Percentiles rank a stretch among this genome's conserved stretches.
phyloP scores from a whole-genome alignment of 2,329 filamentous ascomycete genomes.

The Chaetomium sp. region DNA sequence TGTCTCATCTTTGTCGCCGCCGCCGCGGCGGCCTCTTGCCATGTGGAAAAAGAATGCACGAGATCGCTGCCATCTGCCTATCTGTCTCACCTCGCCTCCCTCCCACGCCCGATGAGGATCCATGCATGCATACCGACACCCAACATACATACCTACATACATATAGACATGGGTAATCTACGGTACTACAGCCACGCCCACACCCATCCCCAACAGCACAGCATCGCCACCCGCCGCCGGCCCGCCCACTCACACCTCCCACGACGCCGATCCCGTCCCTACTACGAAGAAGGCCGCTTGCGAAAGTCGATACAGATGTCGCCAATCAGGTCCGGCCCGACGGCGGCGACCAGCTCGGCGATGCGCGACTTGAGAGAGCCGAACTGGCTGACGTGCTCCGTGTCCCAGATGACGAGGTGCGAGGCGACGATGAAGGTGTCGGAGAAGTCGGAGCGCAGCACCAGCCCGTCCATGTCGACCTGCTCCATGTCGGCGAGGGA shows the following conservation, averaged over 20 bases:
- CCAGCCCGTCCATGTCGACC: conserved; percentile 62
- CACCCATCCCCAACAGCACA: neutral
- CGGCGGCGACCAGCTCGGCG: conserved; percentile 66
- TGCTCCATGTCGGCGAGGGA: conserved; percentile 54
- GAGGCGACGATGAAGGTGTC: conserved; percentile 47
- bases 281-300: conserved; percentile 9
- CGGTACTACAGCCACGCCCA: neutral
- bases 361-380: conserved; percentile 62
- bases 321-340: conserved; percentile 62
- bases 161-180: neutral
- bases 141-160: neutral
- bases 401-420: conserved; percentile 63
- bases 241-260: neutral
- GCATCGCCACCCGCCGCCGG: neutral
- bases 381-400: conserved; percentile 52
- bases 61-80: neutral
- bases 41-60: neutral
- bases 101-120: neutral
- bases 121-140: neutral
- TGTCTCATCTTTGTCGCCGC: neutral
- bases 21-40: neutral
- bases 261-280: neutral
- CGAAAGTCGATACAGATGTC: conserved; percentile 62
- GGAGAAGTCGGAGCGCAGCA: conserved; percentile 51
- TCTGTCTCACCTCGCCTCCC: neutral